Base-by-base conservation (phyloP, 1,284 basidiomycete genomes). In the Cryptococcus sp. region DNA sequence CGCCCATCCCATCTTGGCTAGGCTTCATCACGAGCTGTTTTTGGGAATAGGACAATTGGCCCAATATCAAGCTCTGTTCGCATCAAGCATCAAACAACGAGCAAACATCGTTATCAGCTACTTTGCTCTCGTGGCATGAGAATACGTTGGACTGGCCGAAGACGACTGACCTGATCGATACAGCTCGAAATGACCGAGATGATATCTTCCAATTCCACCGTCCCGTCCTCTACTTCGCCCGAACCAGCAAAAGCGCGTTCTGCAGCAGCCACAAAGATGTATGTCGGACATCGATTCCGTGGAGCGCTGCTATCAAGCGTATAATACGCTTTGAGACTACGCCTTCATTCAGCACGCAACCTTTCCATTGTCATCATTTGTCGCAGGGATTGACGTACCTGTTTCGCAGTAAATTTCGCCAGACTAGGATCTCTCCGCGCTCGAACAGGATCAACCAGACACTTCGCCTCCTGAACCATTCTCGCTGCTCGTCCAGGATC, bases 381-480 rank as follows among this genome's bases (percentile, higher is more conserved):
- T 8, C 20, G 13, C 13, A 20, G 25, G n/a, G 6, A 17, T 4
- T 0, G 1, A 73, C 78, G 70, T 56, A 79, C 78, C 74, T 69
- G 50, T 66, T 58, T 5, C 79, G 68, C 55, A 81, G 74, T 19
- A 81, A 62, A 54, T 77, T 79, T 22, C 80, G 64, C 76, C 79
- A 78, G 7, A 81, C 76, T 19, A 81, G 62, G 8, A 79, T 75
- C 65, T 80, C 80, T 19, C 78, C 80, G 31, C 80, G 70, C 57
- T 80, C 79, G 42, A 70, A 74, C 41, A 80, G 59, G 1, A 80
- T 64, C 53, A 80, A 67, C 74, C 78, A 80, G 20, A 80, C 64
- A 16, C 67, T 70, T 50, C 76, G 54, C n/a, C 62, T 58, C 23
- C 78, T 64, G 50, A 75, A 75, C 78, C 78, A 81, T 50, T 78